Conservation (phyloP, 2,329 filamentous ascomycete species). For the Orbilia brochopaga region DNA sequence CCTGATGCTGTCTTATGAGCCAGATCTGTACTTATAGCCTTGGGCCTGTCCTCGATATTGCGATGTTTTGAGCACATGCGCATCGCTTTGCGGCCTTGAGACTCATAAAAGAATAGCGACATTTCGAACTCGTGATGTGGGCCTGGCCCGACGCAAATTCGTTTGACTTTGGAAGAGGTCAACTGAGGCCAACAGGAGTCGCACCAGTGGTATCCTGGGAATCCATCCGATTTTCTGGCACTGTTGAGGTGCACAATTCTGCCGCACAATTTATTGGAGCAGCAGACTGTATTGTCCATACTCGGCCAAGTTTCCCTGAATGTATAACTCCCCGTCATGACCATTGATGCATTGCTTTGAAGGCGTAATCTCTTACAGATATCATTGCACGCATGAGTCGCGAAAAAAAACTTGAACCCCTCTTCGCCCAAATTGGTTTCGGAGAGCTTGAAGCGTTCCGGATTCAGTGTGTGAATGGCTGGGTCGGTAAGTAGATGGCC, state of each 20-base stretch:
- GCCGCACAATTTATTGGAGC: slow-evolving; percentile 59
- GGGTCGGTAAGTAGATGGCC: slow-evolving; percentile 58
- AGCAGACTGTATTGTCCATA: slow-evolving; percentile 56
- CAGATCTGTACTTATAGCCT: no score
- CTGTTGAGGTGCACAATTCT: slow-evolving; percentile 55
- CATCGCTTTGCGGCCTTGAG: slow-evolving; percentile 55
- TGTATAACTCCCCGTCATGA: slow-evolving; percentile 49
- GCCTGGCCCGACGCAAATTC: slow-evolving; percentile 54
- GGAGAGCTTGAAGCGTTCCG: slow-evolving; percentile 56
- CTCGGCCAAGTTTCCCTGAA: slow-evolving; percentile 57
- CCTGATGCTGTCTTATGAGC: no score
- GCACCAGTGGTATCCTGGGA: slow-evolving; percentile 56
- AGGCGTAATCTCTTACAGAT: slow-evolving; percentile 56
- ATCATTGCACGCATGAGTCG: slow-evolving; percentile 57
- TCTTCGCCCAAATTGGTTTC: slow-evolving; percentile 57
- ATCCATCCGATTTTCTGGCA: slow-evolving; percentile 52
- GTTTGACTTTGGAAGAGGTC: slow-evolving; percentile 49
- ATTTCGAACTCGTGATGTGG: slow-evolving; percentile 56
- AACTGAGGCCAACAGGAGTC: slow-evolving; percentile 57
- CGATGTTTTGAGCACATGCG: slow-evolving; percentile 52
- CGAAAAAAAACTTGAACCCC: slow-evolving; percentile 59
- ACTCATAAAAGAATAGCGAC: slow-evolving; percentile 58
- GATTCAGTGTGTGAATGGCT: slow-evolving; percentile 57
- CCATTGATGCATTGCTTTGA: slow-evolving; percentile 53
- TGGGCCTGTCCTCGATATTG: no score